Evolutionary conservation across 768 basidiomycete species (phyloP).

Genomic region (Pulveroboletus sp.): DNA sequence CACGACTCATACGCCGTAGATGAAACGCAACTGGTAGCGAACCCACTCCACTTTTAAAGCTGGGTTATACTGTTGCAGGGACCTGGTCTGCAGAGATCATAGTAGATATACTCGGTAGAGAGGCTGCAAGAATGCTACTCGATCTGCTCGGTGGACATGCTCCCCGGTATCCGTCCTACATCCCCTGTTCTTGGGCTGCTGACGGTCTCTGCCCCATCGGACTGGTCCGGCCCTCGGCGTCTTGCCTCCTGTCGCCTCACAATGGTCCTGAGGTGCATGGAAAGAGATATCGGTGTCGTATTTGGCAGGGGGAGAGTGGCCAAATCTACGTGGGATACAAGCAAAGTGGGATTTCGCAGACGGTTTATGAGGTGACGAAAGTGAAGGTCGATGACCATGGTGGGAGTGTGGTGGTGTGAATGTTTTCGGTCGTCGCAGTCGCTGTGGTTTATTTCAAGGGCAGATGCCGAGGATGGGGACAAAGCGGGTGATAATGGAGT

Average conservation of each 20-base stretch:
- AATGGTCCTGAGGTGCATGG: conserved; percentile 45
- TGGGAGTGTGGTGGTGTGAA: conserved; percentile 27
- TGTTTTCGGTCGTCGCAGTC: conserved; percentile 17
- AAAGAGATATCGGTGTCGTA: conserved; percentile 51
- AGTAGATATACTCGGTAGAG: conserved; percentile 13
- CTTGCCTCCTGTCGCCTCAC: conserved; percentile 45
- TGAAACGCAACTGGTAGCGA: conserved; percentile 53
- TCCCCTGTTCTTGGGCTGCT: conserved; percentile 36
- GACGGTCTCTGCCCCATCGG: conserved; percentile 17
- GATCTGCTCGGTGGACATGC: conserved; percentile 22
- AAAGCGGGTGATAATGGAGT: conserved; percentile 24
- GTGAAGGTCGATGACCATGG: conserved; percentile 62
- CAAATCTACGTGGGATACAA: conserved; percentile 25
- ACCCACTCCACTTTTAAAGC: background rate
- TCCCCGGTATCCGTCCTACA: conserved; percentile 32
- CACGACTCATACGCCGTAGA: conserved; percentile 30
- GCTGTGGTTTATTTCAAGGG: conserved; percentile 22
- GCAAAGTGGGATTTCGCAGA: conserved; percentile 50
- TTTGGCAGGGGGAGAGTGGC: conserved; percentile 53
- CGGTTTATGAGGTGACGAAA: conserved; percentile 50
- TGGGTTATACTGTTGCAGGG: conserved; percentile 5
- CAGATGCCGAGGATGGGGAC: conserved; percentile 18
- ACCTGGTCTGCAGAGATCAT: conserved; percentile 11
- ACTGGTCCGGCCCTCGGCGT: conserved; percentile 27
- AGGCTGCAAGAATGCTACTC: conserved; percentile 15